These are phyloP conservation scores for Clonostachys sp. DNA, from an alignment of 2,329 filamentous ascomycete genomes.

Conservation along the genomic window DNA sequence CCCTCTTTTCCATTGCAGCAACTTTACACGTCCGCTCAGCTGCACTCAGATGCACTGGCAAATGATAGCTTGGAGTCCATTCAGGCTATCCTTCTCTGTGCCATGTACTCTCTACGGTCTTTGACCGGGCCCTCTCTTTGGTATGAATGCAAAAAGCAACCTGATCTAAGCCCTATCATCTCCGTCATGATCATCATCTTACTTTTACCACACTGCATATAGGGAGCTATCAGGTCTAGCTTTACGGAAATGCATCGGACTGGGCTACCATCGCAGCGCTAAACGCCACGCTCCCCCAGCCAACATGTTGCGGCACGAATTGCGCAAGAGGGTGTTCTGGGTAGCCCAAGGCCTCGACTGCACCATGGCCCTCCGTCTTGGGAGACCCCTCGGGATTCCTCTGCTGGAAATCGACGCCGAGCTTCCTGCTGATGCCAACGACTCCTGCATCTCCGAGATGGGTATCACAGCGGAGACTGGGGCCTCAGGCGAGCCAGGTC, in stretches of 20 bases:
- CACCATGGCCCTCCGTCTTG: background rate
- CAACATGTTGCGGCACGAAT: background rate
- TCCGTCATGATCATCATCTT: too few species aligned
- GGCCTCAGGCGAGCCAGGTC: background rate
- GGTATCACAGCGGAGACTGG: background rate
- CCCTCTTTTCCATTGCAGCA: background rate
- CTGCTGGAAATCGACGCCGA: background rate
- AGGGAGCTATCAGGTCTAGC: background rate
- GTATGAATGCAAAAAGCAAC: slow-evolving; percentile 5
- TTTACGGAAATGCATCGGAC: background rate
- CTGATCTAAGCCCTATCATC: too few species aligned
- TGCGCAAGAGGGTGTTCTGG: background rate
- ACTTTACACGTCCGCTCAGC: background rate
- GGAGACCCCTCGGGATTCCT: background rate
- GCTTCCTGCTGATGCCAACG: background rate
- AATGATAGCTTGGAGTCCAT: background rate
- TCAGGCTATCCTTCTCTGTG: slow-evolving; percentile 14
- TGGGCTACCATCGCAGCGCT: background rate
- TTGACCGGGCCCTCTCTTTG: slow-evolving; percentile 16
- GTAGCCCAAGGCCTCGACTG: background rate
- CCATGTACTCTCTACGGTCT: slow-evolving; percentile 17
- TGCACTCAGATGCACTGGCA: background rate
- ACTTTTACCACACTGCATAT: background rate
- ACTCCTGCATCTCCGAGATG: background rate
- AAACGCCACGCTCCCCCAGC: background rate